Conservation (phyloP, 1,284 basidiomycete genomes). For the Xerocomus nothofagi region DNA sequence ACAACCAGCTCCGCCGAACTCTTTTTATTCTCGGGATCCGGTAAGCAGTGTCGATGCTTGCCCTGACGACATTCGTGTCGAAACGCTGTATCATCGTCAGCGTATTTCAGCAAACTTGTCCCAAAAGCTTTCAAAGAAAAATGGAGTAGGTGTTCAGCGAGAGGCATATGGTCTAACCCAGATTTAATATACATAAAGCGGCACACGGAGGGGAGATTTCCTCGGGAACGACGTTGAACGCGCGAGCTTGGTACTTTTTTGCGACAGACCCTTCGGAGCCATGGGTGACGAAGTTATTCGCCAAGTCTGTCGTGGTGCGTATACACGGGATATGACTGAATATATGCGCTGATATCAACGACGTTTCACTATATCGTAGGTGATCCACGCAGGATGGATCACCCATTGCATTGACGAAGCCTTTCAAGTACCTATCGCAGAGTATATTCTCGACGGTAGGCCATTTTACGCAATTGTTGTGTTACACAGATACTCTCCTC, state of each 20-base stretch:
- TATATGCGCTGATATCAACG: constrained; percentile 8
- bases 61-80: not conserved
- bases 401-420: constrained; percentile 40
- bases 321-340: constrained; percentile 3
- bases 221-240: constrained; percentile 9
- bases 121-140: constrained; percentile 18
- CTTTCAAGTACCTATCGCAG: constrained; percentile 44
- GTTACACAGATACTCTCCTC: not conserved
- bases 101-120: constrained; percentile 32
- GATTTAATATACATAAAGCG: constrained; percentile 11
- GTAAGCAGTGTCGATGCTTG: constrained; percentile 9
- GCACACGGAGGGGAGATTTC: constrained; percentile 27
- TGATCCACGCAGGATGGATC: constrained; percentile 48
- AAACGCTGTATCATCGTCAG: constrained; percentile 16
- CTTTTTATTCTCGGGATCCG: constrained; percentile 27
- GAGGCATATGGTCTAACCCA: not conserved
- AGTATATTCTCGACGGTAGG: constrained; percentile 50
- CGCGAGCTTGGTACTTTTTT: constrained; percentile 30
- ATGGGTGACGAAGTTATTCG: constrained; percentile 27
- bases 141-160: constrained; percentile 25
- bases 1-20: not conserved
- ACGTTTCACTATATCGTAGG: constrained; percentile 26
- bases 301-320: constrained; percentile 33
- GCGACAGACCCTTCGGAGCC: constrained; percentile 28
- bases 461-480: constrained; percentile 2